phyloP scores from a whole-genome alignment of 345 rosid genomes.

The Ceriops zippeliana region DNA sequence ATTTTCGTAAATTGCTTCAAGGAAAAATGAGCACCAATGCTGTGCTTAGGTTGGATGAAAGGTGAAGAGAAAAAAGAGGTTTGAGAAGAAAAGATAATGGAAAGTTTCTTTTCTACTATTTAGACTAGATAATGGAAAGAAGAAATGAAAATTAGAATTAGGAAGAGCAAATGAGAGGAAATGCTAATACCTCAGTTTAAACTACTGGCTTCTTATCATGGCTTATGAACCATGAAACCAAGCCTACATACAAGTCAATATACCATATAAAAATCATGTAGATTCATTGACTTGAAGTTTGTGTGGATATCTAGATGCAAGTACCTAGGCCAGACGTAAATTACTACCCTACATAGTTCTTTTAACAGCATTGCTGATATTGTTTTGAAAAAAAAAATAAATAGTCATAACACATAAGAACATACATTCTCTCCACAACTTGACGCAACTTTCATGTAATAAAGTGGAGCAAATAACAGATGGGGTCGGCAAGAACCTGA shows the following conservation, averaged over 20 bases:
- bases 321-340: conserved; percentile 56
- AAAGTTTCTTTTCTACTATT: no score
- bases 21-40: no score
- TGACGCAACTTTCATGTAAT: not conserved
- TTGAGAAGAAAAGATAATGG: no score
- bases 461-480: not conserved
- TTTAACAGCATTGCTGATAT: conserved; percentile 39
- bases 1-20: no score
- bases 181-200: conserved; percentile 51
- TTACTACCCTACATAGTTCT: conserved; percentile 46
- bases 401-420: not conserved
- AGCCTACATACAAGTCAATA: conserved; percentile 38
- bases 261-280: conserved; percentile 9
- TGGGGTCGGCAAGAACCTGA: conserved; percentile 31
- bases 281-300: conserved; percentile 6
- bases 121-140: no score
- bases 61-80: no score
- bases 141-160: no score
- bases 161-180: not conserved
- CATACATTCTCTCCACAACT: not conserved
- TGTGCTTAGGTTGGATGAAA: no score
- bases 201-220: conserved; percentile 71
- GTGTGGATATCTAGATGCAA: not conserved
- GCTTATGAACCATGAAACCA: conserved; percentile 72
- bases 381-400: not conserved